Base-by-base conservation (phyloP, 1,284 basidiomycete species). In the Psilocybe mexicana region DNA sequence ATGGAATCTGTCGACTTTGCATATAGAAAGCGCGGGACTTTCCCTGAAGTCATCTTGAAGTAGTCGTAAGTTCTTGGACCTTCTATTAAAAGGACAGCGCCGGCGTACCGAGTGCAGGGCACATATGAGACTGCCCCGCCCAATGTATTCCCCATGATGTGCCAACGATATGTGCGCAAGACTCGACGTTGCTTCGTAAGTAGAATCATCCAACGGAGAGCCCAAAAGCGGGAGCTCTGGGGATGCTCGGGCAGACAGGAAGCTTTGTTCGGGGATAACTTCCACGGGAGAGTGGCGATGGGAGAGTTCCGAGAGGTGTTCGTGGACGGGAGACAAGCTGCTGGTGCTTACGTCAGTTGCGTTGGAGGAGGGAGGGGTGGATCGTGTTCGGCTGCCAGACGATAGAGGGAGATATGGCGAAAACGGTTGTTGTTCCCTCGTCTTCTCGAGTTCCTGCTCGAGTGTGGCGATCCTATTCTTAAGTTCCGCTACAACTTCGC, bases 121-220 rank as follows among this genome's bases (percentile, higher is more conserved):
- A 57, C 72, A 74, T 43, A 77, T 67, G 2, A 74, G 58, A 55
- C 72, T 76, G 40, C 75, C 74, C 50, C 70, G 63, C 12, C 76
- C 77, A 45, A 78, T 68, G 58, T 68, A 77, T 63, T 79, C 76
- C 12, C 76, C 76, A 52, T 72, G 71, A 60, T 79, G 76, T 10
- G 70, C 75, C 25, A 76, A 36, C n/a, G 72, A 72, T n/a, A 75
- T 62, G 18, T 75, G 69, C 2, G 73, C 69, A 40, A 72, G 58
- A 14, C 65, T 63, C 26, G 69, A 70, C 5, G 68, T 69, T 11
- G 67, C 64, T 43, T 69, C 66, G 45, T 71, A 74, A 43, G 64
- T 55, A 18, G 59, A 44, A 25, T 66, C 65, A 36, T 65, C 63
- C 43, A 72, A 58, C 12, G 61, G 64, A 43, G 54, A 60, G 7